Percentiles rank a stretch among this genome's conserved stretches.
phyloP scores from a whole-genome alignment of 2,329 filamentous ascomycete genomes.

The Coniochaeta sp. region DNA sequence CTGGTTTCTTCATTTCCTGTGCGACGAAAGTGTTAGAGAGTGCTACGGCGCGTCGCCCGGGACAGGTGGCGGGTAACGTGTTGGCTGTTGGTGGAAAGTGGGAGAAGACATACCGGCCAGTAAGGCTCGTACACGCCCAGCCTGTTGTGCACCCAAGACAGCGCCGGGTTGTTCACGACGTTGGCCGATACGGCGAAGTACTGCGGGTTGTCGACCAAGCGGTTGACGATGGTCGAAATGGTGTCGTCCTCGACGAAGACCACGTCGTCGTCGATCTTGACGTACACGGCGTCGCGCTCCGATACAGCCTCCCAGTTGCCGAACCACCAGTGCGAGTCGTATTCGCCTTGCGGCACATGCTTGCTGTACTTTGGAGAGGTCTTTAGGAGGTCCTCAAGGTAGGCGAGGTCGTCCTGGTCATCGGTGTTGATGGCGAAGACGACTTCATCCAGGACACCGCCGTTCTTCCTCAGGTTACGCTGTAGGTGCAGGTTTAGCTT shows the following conservation, averaged over 20 bases:
- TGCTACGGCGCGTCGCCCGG: no score
- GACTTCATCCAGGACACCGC: conserved; percentile 36
- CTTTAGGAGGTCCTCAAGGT: conserved; percentile 29
- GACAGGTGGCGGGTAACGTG: not conserved
- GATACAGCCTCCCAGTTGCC: conserved; percentile 23
- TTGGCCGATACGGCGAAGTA: conserved; percentile 47
- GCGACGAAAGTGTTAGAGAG: not conserved
- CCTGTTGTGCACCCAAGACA: conserved; percentile 47
- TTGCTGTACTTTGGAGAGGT: conserved; percentile 29
- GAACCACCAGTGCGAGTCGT: conserved; percentile 21
- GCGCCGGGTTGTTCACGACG: conserved; percentile 47
- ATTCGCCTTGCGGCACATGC: conserved; percentile 25
- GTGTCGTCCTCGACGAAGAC: conserved; percentile 29
- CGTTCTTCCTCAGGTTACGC: conserved; percentile 36
- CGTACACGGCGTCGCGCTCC: conserved; percentile 29
- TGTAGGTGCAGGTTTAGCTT: conserved; percentile 16
- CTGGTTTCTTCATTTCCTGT: conserved; percentile 20
- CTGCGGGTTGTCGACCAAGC: conserved; percentile 42
- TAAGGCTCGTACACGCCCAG: conserved; percentile 45
- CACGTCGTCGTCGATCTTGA: conserved; percentile 38
- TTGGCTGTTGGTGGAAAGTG: not conserved
- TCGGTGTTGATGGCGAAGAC: conserved; percentile 39
- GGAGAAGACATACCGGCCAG: conserved; percentile 29
- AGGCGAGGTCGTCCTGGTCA: conserved; percentile 28
- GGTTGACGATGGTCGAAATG: conserved; percentile 46